A percentile compares a stretch with the other conserved stretches of the same genome.
Evolutionary conservation across 2,329 filamentous ascomycete genomes (phyloP).

Genomic region (Leptoxyphium fumago): DNA sequence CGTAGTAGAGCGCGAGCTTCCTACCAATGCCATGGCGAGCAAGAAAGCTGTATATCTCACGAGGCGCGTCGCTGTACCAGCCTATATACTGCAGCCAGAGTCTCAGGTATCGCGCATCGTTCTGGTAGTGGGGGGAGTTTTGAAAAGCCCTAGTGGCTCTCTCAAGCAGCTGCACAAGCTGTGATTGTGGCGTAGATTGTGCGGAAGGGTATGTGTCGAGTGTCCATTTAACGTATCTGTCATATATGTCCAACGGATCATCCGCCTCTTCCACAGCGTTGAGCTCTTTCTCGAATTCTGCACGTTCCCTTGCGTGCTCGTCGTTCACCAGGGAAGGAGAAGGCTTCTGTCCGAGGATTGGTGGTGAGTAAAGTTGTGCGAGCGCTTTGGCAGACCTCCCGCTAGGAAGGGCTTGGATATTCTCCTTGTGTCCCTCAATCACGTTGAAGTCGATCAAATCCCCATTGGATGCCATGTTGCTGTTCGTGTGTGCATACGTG

Average conservation of each 20-base stretch:
- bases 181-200: constrained; percentile 82
- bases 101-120: constrained; percentile 85
- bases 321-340: constrained; percentile 56
- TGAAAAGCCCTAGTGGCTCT: constrained; percentile 85
- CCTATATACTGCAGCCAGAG: constrained; percentile 90
- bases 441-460: constrained; percentile 59
- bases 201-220: constrained; percentile 88
- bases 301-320: constrained; percentile 63
- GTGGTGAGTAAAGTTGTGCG: constrained; percentile 58
- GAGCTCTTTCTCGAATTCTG: constrained; percentile 77
- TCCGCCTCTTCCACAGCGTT: constrained; percentile 69
- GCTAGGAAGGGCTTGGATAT: constrained; percentile 84
- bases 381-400: constrained; percentile 82
- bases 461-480: constrained; percentile 19
- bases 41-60: constrained; percentile 84
- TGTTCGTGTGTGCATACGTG: too few species aligned
- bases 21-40: constrained; percentile 81
- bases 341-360: constrained; percentile 19
- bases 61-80: constrained; percentile 82
- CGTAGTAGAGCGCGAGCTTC: constrained; percentile 78
- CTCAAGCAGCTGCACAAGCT: constrained; percentile 76
- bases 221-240: constrained; percentile 95
- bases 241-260: constrained; percentile 88
- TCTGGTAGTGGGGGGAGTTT: constrained; percentile 74
- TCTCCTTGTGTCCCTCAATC: constrained; percentile 95